These are phyloP conservation scores for Calonectria pteridis DNA, from an alignment of 2,329 filamentous ascomycete species.

Conservation along the genomic window DNA sequence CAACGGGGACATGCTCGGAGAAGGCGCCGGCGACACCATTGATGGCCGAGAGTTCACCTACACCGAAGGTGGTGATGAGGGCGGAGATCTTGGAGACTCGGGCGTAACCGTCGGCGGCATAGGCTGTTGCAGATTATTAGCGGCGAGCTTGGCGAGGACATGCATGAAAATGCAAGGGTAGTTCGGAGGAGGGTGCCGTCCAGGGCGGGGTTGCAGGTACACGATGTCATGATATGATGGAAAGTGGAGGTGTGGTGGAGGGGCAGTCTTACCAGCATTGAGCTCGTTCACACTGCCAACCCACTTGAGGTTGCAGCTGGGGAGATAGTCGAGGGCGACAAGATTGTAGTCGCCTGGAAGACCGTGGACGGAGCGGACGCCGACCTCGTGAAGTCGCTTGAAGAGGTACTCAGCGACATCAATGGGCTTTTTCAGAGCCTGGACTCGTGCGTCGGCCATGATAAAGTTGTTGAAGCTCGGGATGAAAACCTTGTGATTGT, in stretches of 20 bases:
- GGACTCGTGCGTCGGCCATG: constrained; percentile 22
- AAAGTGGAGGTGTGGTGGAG: background rate
- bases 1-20: constrained; percentile 78
- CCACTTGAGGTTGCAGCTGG: constrained; percentile 70
- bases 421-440: constrained; percentile 61
- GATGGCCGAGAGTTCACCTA: constrained; percentile 79
- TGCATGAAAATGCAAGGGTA: constrained; percentile 21
- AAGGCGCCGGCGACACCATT: constrained; percentile 82
- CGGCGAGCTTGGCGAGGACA: constrained; percentile 23
- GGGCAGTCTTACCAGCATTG: constrained; percentile 69
- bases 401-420: constrained; percentile 79
- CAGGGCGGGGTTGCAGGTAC: constrained; percentile 23
- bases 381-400: constrained; percentile 72
- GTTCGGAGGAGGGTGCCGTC: constrained; percentile 7
- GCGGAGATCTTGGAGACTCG: constrained; percentile 78
- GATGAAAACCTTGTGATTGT: background rate
- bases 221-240: constrained; percentile 30
- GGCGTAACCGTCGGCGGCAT: constrained; percentile 85
- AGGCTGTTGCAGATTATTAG: constrained; percentile 60
- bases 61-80: constrained; percentile 81
- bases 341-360: constrained; percentile 83
- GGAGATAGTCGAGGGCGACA: constrained; percentile 74
- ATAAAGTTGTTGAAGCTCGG: background rate
- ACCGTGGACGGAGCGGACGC: constrained; percentile 74
- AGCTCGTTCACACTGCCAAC: constrained; percentile 79